phyloP scores from a whole-genome alignment of 2,329 filamentous ascomycete genomes.

The Colletotrichum theobromicola region DNA sequence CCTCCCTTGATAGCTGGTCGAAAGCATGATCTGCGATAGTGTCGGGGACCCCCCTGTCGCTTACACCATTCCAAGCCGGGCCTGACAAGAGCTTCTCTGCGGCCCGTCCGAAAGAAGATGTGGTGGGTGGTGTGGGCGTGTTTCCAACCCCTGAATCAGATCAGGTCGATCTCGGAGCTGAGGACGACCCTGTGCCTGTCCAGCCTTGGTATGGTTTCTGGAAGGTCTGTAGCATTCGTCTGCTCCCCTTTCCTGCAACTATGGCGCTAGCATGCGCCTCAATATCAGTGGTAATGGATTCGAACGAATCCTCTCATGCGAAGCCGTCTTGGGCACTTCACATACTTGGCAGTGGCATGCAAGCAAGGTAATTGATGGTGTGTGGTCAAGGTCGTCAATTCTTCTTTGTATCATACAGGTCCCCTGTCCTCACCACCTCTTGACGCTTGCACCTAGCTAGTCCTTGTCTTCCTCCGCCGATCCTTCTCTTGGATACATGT shows the following conservation, averaged over 20 bases:
- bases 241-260: neutral
- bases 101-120: neutral
- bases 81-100: neutral
- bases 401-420: neutral
- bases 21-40: neutral
- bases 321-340: neutral
- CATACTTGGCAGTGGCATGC: neutral
- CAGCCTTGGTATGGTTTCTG: neutral
- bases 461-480: neutral
- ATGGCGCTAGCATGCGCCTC: neutral
- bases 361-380: neutral
- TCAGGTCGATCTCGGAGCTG: neutral
- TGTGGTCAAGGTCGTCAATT: conserved; percentile 9
- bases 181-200: neutral
- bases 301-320: neutral
- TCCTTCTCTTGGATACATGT: neutral
- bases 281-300: neutral
- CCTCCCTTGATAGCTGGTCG: neutral
- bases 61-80: neutral
- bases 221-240: neutral
- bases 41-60: neutral
- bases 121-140: neutral
- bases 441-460: neutral
- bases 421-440: neutral
- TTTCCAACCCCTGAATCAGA: neutral